phyloP scores from a whole-genome alignment of 768 basidiomycete species.

The Astraeus odoratus region DNA sequence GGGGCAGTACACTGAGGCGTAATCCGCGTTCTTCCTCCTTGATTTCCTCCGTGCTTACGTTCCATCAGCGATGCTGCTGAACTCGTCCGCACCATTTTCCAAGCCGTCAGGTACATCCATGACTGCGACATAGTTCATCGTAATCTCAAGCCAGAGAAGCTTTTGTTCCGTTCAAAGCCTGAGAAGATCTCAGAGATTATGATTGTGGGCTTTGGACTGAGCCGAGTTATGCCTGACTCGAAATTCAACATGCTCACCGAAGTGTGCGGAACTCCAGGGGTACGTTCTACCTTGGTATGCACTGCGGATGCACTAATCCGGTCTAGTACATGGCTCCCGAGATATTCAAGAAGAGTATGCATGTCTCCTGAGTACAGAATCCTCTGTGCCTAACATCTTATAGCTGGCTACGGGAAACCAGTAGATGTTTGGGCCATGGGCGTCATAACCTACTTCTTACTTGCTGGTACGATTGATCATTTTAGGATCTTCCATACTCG shows the following conservation, averaged over 20 bases:
- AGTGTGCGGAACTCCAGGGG: constrained; percentile 91
- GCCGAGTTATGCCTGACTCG: constrained; percentile 85
- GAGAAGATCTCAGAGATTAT: constrained; percentile 88
- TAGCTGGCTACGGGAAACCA: constrained; percentile 89
- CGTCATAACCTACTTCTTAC: constrained; percentile 95
- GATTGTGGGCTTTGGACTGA: constrained; percentile 95
- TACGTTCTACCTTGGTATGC: constrained; percentile 29
- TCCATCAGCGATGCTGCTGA: constrained; percentile 81
- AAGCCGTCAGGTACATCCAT: constrained; percentile 89
- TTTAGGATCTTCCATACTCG: background rate
- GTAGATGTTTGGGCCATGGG: constrained; percentile 98
- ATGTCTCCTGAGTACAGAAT: background rate
- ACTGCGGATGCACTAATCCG: constrained; percentile 4
- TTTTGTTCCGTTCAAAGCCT: constrained; percentile 82
- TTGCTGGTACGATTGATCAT: constrained; percentile 42
- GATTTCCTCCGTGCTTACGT: constrained; percentile 19
- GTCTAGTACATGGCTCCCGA: constrained; percentile 89
- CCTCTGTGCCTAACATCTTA: constrained; percentile 1
- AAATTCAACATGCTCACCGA: constrained; percentile 86
- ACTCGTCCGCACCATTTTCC: constrained; percentile 81
- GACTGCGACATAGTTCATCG: constrained; percentile 90
- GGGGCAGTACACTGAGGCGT: constrained; percentile 95
- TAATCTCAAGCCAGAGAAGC: constrained; percentile 96
- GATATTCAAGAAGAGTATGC: constrained; percentile 84
- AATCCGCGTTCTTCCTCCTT: constrained; percentile 20